Evolutionary conservation across 805 yeast genomes (phyloP), one percentile per base, ranked within the genome.

Genomic region (Saccharomycopsis selenospora): DNA sequence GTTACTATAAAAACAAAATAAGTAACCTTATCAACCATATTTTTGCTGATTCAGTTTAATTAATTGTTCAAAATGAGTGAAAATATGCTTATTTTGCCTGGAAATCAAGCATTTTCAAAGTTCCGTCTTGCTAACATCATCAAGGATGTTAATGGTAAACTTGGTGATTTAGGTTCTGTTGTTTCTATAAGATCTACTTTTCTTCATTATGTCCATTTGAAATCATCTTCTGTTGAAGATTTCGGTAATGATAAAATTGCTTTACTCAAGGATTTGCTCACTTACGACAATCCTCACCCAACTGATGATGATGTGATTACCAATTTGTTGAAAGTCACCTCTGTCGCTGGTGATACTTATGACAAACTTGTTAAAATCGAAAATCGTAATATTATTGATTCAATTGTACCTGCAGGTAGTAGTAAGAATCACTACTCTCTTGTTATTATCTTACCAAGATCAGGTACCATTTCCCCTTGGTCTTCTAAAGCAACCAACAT

Each of bases 391-490:
- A 8, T 59, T 68, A 42, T 29, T 26, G 20, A 40, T 11, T 6
- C 68, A 22, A 46, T 64, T 10, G 62, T 66, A 22, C 53, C 56
- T 17, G 52, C 60, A 20, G 57, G 63, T 42, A 52, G 67, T 20
- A 60, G 66, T 33, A 75, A 63, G 45, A 58, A 65, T 3, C 76
- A 73, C 55, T 68, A 79, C 27, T 75, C 77, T 53, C 68, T 89
- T 55, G 67, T 91, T 42, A 76, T 95, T 63, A 74, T 93, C 46
- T 72, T 89, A 46, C 99, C 99, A 40, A 79, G 98, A 65, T 71
- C 89, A 5, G 99, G 99, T 53, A 93, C 99, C 10, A 91, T 93
- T 56, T 90, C 98, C 23, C 98, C 99, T 28, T 93, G 99, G 99
- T 87, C 96, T 7, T 90, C 98, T 11, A 93, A 93, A 69, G 99